phyloP scores from a whole-genome alignment of 768 basidiomycete genomes.

The Cytidiella melzeri region DNA sequence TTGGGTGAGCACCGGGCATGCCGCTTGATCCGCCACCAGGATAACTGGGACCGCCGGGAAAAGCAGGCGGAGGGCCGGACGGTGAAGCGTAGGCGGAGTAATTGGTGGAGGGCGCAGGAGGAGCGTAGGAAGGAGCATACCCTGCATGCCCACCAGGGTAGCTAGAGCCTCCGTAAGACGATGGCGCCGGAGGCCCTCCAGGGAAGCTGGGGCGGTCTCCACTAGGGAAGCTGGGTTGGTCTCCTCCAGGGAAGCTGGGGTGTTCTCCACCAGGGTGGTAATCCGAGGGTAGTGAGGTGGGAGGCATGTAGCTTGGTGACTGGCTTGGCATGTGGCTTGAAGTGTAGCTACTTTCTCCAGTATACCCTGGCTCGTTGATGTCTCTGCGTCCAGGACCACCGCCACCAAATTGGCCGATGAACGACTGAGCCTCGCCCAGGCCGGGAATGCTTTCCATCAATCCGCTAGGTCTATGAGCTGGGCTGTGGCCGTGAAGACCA shows the following conservation, averaged over 20 bases:
- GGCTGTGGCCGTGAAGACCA: background rate
- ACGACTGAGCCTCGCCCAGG: slow-evolving; percentile 9
- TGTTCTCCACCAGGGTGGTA: background rate
- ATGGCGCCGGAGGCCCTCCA: background rate
- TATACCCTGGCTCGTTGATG: background rate
- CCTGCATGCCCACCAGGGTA: background rate
- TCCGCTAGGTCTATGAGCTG: background rate
- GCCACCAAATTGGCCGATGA: slow-evolving; percentile 6
- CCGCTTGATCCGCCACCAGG: slow-evolving; percentile 6
- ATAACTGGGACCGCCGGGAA: slow-evolving; percentile 2
- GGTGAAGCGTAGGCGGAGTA: background rate
- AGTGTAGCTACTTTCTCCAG: background rate
- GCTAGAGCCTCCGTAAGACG: slow-evolving; percentile 1
- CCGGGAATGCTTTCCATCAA: slow-evolving; percentile 7
- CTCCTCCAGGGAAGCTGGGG: slow-evolving; percentile 1
- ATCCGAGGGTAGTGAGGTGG: background rate
- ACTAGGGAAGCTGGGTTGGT: too few species aligned
- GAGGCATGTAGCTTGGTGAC: background rate
- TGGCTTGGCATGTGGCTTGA: background rate
- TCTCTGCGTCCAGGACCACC: background rate
- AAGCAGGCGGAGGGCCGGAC: background rate
- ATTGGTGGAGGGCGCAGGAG: background rate
- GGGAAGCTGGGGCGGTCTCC: background rate
- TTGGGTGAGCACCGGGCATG: slow-evolving; percentile 6
- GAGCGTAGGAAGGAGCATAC: background rate